A percentile compares a stretch with the other conserved stretches of the same genome.
Conservation (phyloP, 768 basidiomycete genomes). For the Amanita subjunquillea region DNA sequence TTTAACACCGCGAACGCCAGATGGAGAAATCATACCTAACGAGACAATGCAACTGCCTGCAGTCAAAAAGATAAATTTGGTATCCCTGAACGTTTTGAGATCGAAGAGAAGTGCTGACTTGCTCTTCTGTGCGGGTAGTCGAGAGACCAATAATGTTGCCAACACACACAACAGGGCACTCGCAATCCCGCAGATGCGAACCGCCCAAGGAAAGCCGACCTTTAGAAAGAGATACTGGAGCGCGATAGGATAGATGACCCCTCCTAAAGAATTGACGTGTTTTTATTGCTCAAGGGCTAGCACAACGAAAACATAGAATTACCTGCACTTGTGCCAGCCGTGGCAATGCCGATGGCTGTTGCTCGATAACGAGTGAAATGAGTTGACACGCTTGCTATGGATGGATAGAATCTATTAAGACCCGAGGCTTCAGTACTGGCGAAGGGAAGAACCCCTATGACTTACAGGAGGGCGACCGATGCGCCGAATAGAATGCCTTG, state of each 20-base stretch:
- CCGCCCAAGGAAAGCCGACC: slow-evolving; percentile 54
- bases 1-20: neutral
- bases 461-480: slow-evolving; percentile 55
- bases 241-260: slow-evolving; percentile 60
- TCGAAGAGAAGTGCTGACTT: slow-evolving; percentile 19
- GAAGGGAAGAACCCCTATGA: slow-evolving; percentile 8
- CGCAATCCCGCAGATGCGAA: slow-evolving; percentile 45
- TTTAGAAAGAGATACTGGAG: slow-evolving; percentile 43
- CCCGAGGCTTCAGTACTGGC: slow-evolving; percentile 7
- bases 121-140: slow-evolving; percentile 15
- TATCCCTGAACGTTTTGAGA: slow-evolving; percentile 33
- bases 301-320: slow-evolving; percentile 8
- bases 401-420: slow-evolving; percentile 53
- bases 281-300: neutral
- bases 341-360: slow-evolving; percentile 61
- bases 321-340: slow-evolving; percentile 64
- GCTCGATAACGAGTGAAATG: slow-evolving; percentile 57
- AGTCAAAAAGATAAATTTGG: slow-evolving; percentile 41
- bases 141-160: slow-evolving; percentile 37
- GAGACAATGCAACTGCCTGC: slow-evolving; percentile 48
- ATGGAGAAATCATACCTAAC: slow-evolving; percentile 32
- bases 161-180: slow-evolving; percentile 35
- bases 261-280: slow-evolving; percentile 28
- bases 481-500: slow-evolving; percentile 62
- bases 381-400: slow-evolving; percentile 55